phyloP scores from a whole-genome alignment of 192 early-diverging fungal genomes.

The Gamsiella multidivaricata region DNA sequence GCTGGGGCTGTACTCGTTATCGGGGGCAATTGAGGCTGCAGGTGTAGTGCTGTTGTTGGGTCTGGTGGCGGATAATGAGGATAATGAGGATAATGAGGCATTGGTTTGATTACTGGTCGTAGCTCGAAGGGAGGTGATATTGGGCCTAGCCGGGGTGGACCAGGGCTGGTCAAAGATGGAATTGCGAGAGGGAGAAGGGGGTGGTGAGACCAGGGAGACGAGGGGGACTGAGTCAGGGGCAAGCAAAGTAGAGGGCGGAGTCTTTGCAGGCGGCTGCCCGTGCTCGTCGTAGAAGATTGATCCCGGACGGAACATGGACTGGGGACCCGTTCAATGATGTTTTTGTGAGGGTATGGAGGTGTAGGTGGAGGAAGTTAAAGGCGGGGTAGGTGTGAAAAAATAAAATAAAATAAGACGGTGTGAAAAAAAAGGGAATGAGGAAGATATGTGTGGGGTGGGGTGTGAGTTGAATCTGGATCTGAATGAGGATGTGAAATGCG shows the following conservation, averaged over 20 bases:
- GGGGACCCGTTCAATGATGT: too few species aligned
- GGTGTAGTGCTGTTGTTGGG: not conserved
- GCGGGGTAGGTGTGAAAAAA: not conserved
- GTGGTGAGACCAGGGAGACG: constrained; percentile 35
- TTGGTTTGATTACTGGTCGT: too few species aligned
- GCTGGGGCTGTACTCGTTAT: too few species aligned
- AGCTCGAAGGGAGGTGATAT: constrained; percentile 36
- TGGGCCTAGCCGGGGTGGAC: constrained; percentile 26
- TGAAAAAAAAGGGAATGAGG: not conserved
- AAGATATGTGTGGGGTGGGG: too few species aligned
- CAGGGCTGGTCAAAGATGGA: constrained; percentile 50
- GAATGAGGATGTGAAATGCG: not conserved
- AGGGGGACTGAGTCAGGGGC: not conserved
- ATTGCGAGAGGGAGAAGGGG: constrained; percentile 46
- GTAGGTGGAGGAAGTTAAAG: not conserved
- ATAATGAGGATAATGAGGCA: not conserved
- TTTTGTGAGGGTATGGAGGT: too few species aligned
- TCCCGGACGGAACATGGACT: constrained; percentile 36
- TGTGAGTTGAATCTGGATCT: too few species aligned
- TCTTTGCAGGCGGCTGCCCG: too few species aligned
- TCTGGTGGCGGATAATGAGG: not conserved
- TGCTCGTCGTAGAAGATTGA: constrained; percentile 37
- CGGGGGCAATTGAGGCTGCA: not conserved
- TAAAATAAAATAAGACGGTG: not conserved
- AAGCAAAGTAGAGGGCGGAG: too few species aligned